Evolutionary conservation across 495 filamentous ascomycete species (phyloP), one percentile per base, ranked within the genome.

Genomic region (Penicillium fimorum): DNA sequence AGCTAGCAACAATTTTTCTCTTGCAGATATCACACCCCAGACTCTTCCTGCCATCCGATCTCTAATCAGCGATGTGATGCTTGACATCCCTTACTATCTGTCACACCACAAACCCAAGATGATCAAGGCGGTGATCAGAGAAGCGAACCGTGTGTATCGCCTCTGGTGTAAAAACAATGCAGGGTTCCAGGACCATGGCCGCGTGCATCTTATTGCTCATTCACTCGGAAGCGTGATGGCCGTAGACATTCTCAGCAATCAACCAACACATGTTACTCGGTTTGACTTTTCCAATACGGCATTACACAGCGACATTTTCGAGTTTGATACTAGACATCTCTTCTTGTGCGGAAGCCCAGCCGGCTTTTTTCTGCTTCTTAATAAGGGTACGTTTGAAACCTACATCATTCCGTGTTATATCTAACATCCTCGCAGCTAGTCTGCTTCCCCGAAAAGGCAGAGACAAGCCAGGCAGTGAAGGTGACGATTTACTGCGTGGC

Each of bases 41-140:
- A 90, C 91, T 0, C 88, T 98, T 46, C 91, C 93, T 1, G 89
- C 89, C 5, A 87, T 98, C 0, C 85, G 94, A 10, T 89, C 87
- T 59, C 80, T 98, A 60, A 92, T 98, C 57, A 92, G 88, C 51
- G 94, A 98, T 67, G 91, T 98, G 53, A 96, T 98, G 90, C 84
- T 96, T 5, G 94, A 98, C 66, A 91, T 98, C 33, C 94, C 94
- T 0, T 96, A 96, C 62, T 98, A 97, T 71, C 83, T 98, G 58
- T 96, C 92, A 1, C 89, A 94, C 61, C 94, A 96, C 71, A 94
- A 97, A 61, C 84, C 87, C 1, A 96, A 90, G 71, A 97, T 98
- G 92, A 86, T 96, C 27, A 80, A 85, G 50, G 93, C 92, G 1
- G 86, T 96, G 22, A 85, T 92, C n/a, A 78, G 76, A 63, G 94